Conservation (phyloP, 2,329 filamentous ascomycete species). For the Fusarium continuum region DNA sequence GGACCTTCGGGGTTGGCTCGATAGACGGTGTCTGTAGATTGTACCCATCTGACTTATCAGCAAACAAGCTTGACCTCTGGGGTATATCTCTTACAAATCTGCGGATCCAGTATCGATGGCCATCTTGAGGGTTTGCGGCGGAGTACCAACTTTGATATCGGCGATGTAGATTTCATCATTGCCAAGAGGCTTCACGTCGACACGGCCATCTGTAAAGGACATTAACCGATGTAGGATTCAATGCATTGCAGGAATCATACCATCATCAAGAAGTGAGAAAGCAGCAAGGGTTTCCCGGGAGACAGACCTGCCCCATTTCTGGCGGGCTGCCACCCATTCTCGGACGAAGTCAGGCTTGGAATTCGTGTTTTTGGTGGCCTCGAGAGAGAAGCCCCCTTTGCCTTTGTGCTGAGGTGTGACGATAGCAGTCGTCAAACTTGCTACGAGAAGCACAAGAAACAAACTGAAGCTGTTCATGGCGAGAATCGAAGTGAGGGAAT, state of each 20-base stretch:
- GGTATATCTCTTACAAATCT: constrained; percentile 67
- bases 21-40: constrained; percentile 58
- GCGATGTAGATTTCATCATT: constrained; percentile 56
- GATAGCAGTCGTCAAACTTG: constrained; percentile 19
- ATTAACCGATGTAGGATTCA: constrained; percentile 13
- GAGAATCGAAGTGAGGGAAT: not conserved
- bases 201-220: constrained; percentile 43
- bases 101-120: constrained; percentile 65
- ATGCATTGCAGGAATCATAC: constrained; percentile 22
- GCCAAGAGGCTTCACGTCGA: constrained; percentile 50
- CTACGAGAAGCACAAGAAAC: constrained; percentile 22
- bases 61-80: not conserved
- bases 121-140: constrained; percentile 57
- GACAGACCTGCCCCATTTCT: constrained; percentile 48
- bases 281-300: constrained; percentile 28
- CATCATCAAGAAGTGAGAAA: constrained; percentile 45
- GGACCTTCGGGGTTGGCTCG: constrained; percentile 48
- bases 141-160: constrained; percentile 57
- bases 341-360: constrained; percentile 46
- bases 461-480: constrained; percentile 33
- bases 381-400: constrained; percentile 44
- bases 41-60: constrained; percentile 58
- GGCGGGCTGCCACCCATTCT: constrained; percentile 47
- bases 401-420: constrained; percentile 10
- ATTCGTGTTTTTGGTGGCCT: constrained; percentile 34